Percentiles rank a stretch among this genome's conserved stretches.
phyloP scores from a whole-genome alignment of 805 yeast species.

The Saccharomycopsis sp. region DNA sequence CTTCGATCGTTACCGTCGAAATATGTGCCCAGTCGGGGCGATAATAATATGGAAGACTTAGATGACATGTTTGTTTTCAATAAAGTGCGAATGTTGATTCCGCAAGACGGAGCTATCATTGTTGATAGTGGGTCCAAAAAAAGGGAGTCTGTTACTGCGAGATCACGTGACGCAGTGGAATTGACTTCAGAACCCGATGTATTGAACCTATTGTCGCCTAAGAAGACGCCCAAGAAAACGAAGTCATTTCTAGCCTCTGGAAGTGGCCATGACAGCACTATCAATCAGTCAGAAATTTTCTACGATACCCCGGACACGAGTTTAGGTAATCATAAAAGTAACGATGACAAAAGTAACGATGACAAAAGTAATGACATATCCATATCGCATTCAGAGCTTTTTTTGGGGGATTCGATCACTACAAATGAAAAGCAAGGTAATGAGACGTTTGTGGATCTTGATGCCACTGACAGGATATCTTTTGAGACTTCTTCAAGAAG shows the following conservation, averaged over 20 bases:
- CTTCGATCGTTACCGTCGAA: constrained; percentile 36
- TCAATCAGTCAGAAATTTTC: background rate
- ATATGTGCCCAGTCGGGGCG: constrained; percentile 37
- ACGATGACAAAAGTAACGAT: background rate
- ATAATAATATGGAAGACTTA: constrained; percentile 20
- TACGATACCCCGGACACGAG: background rate
- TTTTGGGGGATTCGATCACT: background rate
- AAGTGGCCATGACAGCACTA: background rate
- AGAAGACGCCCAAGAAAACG: background rate
- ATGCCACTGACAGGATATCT: background rate
- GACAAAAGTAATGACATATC: background rate
- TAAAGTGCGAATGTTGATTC: background rate
- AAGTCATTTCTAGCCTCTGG: background rate
- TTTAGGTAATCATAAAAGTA: background rate
- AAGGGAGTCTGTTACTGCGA: background rate
- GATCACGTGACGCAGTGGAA: background rate
- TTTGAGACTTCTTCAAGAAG: background rate
- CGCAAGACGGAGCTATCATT: background rate
- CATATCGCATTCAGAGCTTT: background rate
- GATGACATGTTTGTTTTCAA: background rate
- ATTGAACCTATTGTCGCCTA: background rate
- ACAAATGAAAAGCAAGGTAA: background rate
- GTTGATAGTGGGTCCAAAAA: background rate
- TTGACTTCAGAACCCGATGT: background rate
- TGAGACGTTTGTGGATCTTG: background rate